Evolutionary conservation across 2,329 filamentous ascomycete species (phyloP).

Genomic region (Aspergillus fructus): DNA sequence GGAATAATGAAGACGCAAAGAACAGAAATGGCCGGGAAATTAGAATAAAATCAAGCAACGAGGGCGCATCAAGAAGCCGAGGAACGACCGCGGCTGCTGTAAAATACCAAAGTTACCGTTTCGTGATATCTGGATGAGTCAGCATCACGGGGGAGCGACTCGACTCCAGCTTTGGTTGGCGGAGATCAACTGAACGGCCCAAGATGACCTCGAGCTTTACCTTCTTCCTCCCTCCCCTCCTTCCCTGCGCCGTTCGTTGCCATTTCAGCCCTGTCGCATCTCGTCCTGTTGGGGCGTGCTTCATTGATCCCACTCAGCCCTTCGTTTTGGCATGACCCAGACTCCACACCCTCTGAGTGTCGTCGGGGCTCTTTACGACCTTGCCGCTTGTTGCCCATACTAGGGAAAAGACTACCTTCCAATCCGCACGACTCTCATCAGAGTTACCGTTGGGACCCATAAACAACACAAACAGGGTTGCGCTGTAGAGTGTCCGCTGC

Average conservation of each 20-base stretch:
- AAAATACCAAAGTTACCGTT: neutral
- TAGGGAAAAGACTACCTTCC: neutral
- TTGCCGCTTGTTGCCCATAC: constrained; percentile 6
- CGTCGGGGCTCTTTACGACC: constrained; percentile 21
- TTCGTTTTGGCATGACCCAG: constrained; percentile 44
- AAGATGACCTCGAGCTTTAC: neutral
- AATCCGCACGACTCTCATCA: neutral
- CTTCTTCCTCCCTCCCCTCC: neutral
- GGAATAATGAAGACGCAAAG: neutral
- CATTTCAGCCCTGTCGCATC: constrained; percentile 6
- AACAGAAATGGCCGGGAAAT: neutral
- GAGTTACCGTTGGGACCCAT: neutral
- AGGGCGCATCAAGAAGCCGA: neutral
- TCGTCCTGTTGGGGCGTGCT: constrained; percentile 13
- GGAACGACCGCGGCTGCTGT: neutral
- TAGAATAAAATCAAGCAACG: neutral
- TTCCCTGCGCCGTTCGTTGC: neutral
- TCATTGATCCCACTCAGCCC: constrained; percentile 20
- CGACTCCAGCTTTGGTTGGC: neutral
- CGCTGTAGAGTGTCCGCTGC: constrained; percentile 3
- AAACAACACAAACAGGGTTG: neutral
- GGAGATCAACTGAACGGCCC: neutral
- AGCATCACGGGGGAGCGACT: constrained; percentile 15
- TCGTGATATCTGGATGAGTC: constrained; percentile 17
- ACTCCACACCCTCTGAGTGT: constrained; percentile 48